These are phyloP conservation scores for Gleditsia sinensis DNA, from an alignment of 306 rosid species.

Conservation along the genomic window DNA sequence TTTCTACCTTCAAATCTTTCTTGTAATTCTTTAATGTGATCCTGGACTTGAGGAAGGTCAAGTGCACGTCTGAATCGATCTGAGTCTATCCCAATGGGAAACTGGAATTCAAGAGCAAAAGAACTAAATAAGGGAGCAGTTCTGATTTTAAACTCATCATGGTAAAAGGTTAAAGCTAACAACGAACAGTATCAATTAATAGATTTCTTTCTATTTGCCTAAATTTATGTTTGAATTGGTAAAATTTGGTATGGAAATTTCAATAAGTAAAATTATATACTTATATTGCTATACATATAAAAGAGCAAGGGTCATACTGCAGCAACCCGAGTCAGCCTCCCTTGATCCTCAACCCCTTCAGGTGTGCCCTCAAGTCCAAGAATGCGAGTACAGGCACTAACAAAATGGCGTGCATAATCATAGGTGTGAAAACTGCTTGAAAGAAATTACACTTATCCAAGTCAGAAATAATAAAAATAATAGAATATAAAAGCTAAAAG, in stretches of 20 bases:
- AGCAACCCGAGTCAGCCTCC: constrained; percentile 86
- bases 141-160: constrained; percentile 11
- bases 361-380: constrained; percentile 92
- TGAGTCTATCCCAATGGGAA: constrained; percentile 92
- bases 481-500: constrained; percentile 19
- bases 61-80: constrained; percentile 77
- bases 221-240: not conserved
- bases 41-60: constrained; percentile 54
- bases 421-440: constrained; percentile 81
- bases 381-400: constrained; percentile 89
- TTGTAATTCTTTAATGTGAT: constrained; percentile 64
- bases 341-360: constrained; percentile 92
- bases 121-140: constrained; percentile 35
- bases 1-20: constrained; percentile 84
- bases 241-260: not conserved
- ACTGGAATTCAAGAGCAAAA: constrained; percentile 54
- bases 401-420: constrained; percentile 90
- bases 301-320: constrained; percentile 57
- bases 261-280: not conserved
- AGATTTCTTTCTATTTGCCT: not conserved
- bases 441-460: constrained; percentile 25
- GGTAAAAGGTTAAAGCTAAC: not conserved
- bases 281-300: not conserved
- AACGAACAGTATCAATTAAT: constrained; percentile 12
- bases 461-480: constrained; percentile 30